phyloP scores from a whole-genome alignment of 2,329 filamentous ascomycete genomes.

The Keithomyces neogunnii region DNA sequence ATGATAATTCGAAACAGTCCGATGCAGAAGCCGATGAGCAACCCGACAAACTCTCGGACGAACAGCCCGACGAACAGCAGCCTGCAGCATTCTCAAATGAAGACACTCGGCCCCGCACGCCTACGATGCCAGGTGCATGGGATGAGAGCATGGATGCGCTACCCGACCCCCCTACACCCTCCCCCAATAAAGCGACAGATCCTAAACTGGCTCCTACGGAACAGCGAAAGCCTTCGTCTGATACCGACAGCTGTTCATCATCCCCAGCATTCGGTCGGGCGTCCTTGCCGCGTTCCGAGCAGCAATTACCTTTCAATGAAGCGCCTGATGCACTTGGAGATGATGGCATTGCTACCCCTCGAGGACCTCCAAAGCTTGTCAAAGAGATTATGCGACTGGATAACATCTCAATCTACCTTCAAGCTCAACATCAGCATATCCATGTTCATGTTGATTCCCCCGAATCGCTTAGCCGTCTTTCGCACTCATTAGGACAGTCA shows the following conservation, averaged over 20 bases:
- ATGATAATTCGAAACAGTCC: background rate
- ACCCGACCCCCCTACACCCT: background rate
- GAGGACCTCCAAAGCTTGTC: constrained; percentile 43
- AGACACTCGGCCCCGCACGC: background rate
- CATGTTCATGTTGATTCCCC: constrained; percentile 23
- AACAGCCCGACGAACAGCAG: too few species aligned
- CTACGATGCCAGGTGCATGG: constrained; percentile 45
- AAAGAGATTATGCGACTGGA: constrained; percentile 45
- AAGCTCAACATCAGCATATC: constrained; percentile 38
- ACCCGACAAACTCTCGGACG: too few species aligned
- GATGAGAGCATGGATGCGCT: constrained; percentile 18
- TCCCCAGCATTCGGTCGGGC: constrained; percentile 20
- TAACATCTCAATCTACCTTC: constrained; percentile 46
- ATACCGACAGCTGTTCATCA: constrained; percentile 17
- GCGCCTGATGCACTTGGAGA: constrained; percentile 4
- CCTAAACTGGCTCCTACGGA: background rate
- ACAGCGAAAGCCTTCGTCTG: background rate
- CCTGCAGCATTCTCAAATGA: background rate
- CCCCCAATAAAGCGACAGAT: background rate
- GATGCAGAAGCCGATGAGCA: too few species aligned
- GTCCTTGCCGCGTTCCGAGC: constrained; percentile 7
- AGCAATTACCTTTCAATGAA: background rate
- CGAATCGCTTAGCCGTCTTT: constrained; percentile 19
- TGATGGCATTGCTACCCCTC: constrained; percentile 33
- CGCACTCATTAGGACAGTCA: constrained; percentile 21